Conservation (phyloP, 2,329 filamentous ascomycete species). For the Venturia carpophila region DNA sequence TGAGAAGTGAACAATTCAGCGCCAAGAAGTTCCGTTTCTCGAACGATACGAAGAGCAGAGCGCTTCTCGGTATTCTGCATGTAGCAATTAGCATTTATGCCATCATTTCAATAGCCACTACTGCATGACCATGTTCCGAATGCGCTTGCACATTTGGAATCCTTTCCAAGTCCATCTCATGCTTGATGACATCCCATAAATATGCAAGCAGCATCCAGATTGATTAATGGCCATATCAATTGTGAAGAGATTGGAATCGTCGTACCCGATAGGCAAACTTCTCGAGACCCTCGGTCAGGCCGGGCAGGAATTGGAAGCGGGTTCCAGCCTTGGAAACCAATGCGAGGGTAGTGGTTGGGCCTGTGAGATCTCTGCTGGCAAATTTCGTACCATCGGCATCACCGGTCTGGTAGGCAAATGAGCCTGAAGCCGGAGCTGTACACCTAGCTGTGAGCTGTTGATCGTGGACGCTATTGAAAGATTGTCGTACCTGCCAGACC, state of each 20-base stretch:
- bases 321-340: constrained; percentile 92
- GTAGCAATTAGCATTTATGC: constrained; percentile 18
- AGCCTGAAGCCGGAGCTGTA: constrained; percentile 58
- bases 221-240: constrained; percentile 27
- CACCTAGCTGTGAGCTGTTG: constrained; percentile 25
- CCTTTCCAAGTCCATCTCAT: background rate
- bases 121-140: constrained; percentile 17
- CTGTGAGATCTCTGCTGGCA: constrained; percentile 80
- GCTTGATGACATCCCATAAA: background rate
- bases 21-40: constrained; percentile 92
- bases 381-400: constrained; percentile 86
- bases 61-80: constrained; percentile 73
- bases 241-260: constrained; percentile 12
- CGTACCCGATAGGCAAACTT: constrained; percentile 94
- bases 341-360: constrained; percentile 83
- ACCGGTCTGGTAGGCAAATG: constrained; percentile 80
- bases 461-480: background rate
- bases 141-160: background rate
- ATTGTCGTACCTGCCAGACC: constrained; percentile 14
- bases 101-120: constrained; percentile 18
- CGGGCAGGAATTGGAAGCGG: constrained; percentile 82
- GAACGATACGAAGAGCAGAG: constrained; percentile 83
- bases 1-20: constrained; percentile 82
- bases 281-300: constrained; percentile 81
- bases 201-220: constrained; percentile 15